Evolutionary conservation across 2,329 filamentous ascomycete genomes (phyloP).

Genomic region (Aureobasidium sp.): DNA sequence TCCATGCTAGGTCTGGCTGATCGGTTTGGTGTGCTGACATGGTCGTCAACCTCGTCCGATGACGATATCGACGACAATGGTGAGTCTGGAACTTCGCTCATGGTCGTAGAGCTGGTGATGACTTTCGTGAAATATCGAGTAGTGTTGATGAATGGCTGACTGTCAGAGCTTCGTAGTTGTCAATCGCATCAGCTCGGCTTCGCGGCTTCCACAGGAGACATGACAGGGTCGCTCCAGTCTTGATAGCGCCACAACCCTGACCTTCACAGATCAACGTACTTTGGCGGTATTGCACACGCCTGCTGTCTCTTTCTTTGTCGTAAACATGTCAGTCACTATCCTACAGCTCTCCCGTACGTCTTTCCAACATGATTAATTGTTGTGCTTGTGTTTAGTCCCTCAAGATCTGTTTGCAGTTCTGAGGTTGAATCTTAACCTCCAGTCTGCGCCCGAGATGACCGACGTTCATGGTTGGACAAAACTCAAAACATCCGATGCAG

Average conservation of each 20-base stretch:
- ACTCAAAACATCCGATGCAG: neutral
- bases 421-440: no score
- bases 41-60: slow-evolving; percentile 49
- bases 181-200: neutral
- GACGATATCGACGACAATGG: slow-evolving; percentile 56
- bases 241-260: neutral
- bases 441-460: neutral
- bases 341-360: no score
- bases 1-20: slow-evolving; percentile 39
- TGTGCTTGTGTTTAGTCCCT: no score
- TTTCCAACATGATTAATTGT: no score
- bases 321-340: neutral
- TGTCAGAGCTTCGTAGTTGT: neutral
- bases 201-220: neutral
- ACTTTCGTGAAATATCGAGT: neutral
- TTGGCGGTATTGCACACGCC: neutral
- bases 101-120: neutral
- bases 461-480: no score
- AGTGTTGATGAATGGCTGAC: neutral
- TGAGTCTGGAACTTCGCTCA: slow-evolving; percentile 16
- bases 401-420: no score
- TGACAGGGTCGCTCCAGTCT: neutral
- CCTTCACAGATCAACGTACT: neutral
- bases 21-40: slow-evolving; percentile 44
- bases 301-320: neutral